Percentiles rank a stretch among this genome's conserved stretches.
phyloP scores from a whole-genome alignment of 495 filamentous ascomycete genomes.

The Tuber indicum region DNA sequence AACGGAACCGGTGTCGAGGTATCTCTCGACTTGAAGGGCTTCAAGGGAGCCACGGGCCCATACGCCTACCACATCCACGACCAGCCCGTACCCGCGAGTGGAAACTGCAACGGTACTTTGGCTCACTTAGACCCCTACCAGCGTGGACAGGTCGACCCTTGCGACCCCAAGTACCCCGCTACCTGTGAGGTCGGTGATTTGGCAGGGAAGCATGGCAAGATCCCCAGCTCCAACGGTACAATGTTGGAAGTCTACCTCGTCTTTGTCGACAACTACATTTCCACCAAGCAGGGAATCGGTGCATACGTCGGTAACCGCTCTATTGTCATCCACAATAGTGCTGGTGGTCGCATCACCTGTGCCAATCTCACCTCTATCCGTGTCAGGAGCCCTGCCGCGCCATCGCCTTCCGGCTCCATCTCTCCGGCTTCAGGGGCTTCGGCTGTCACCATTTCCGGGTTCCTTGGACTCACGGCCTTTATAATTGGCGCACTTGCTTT shows the following conservation, averaged over 20 bases:
- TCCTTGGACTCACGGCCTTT: background rate
- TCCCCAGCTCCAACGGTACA: slow-evolving; percentile 46
- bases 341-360: slow-evolving; percentile 65
- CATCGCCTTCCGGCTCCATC: background rate
- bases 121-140: slow-evolving; percentile 62
- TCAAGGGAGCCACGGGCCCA: slow-evolving; percentile 55
- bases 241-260: slow-evolving; percentile 44
- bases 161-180: slow-evolving; percentile 55
- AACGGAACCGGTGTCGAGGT: slow-evolving; percentile 61
- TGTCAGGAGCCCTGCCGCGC: background rate
- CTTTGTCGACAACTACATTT: slow-evolving; percentile 64
- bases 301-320: slow-evolving; percentile 76
- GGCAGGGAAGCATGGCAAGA: slow-evolving; percentile 69
- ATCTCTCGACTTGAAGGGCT: slow-evolving; percentile 55
- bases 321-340: slow-evolving; percentile 66
- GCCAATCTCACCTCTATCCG: slow-evolving; percentile 55
- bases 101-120: slow-evolving; percentile 69
- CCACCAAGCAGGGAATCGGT: slow-evolving; percentile 51
- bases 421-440: background rate
- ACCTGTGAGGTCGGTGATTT: slow-evolving; percentile 82
- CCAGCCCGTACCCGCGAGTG: slow-evolving; percentile 60
- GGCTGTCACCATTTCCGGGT: background rate
- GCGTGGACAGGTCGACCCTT: slow-evolving; percentile 57
- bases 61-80: slow-evolving; percentile 88
- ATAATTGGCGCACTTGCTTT: background rate